phyloP scores from a whole-genome alignment of 805 yeast genomes.

The Yamadazyma sp. region DNA sequence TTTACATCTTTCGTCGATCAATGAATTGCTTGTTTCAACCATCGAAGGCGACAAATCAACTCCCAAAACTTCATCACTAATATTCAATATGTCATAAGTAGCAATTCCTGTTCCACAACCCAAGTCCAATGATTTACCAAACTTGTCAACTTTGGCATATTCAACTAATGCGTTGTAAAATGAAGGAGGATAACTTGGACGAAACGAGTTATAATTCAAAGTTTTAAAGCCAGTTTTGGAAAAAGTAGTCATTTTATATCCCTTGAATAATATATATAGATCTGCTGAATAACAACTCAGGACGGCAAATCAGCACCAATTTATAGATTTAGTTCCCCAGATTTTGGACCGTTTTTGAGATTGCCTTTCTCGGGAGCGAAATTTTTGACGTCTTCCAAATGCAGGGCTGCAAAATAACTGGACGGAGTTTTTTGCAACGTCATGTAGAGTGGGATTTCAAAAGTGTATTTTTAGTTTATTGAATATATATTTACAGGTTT shows the following conservation, averaged over 20 bases:
- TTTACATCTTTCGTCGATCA: slow-evolving; percentile 20
- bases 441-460: no score
- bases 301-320: no score
- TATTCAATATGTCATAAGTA: slow-evolving; percentile 39
- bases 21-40: slow-evolving; percentile 41
- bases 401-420: no score
- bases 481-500: no score
- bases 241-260: slow-evolving; percentile 34
- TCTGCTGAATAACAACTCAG: no score
- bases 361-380: no score
- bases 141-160: slow-evolving; percentile 20
- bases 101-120: slow-evolving; percentile 60
- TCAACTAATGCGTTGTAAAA: slow-evolving; percentile 30
- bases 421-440: no score
- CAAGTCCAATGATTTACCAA: slow-evolving; percentile 31
- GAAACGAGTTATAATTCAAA: slow-evolving; percentile 33
- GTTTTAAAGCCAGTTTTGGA: slow-evolving; percentile 31
- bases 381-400: no score
- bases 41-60: slow-evolving; percentile 47
- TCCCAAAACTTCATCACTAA: slow-evolving; percentile 39
- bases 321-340: no score
- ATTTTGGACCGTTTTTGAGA: no score
- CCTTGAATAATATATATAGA: no score
- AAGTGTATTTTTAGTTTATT: no score
- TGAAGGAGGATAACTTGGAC: slow-evolving; percentile 40